These are phyloP conservation scores for Castanospermum australe DNA, from an alignment of 306 rosid species.

Conservation along the genomic window DNA sequence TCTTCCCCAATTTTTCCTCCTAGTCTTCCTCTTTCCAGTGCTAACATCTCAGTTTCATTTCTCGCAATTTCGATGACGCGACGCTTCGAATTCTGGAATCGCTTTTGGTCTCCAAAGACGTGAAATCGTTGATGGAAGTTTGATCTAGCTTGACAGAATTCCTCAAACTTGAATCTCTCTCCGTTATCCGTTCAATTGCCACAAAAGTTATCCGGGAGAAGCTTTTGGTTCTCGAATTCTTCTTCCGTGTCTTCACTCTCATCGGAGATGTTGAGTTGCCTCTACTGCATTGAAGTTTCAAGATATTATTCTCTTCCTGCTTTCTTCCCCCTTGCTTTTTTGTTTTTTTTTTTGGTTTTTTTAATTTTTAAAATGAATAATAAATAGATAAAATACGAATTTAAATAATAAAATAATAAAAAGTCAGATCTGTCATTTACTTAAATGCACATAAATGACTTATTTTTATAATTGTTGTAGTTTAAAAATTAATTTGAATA, in stretches of 20 bases:
- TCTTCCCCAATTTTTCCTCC: not conserved
- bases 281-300: not conserved
- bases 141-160: constrained; percentile 47
- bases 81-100: constrained; percentile 61
- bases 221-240: constrained; percentile 70
- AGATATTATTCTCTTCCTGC: no score
- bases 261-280: constrained; percentile 68
- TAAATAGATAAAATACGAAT: no score
- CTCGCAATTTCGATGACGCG: constrained; percentile 46
- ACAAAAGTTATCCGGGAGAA: constrained; percentile 54
- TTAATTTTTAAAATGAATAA: no score
- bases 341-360: no score
- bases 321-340: no score
- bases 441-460: no score
- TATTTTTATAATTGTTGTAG: no score
- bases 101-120: constrained; percentile 52
- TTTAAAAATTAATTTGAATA: no score
- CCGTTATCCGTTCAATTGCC: constrained; percentile 42
- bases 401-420: no score
- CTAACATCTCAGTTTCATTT: not conserved
- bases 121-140: constrained; percentile 48
- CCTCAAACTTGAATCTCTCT: constrained; percentile 54
- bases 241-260: constrained; percentile 68
- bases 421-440: no score
- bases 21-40: not conserved